These are phyloP conservation scores for Cyclospora cayetanensis DNA, from an alignment of 169 alveolate species.

Conservation along the genomic window DNA sequence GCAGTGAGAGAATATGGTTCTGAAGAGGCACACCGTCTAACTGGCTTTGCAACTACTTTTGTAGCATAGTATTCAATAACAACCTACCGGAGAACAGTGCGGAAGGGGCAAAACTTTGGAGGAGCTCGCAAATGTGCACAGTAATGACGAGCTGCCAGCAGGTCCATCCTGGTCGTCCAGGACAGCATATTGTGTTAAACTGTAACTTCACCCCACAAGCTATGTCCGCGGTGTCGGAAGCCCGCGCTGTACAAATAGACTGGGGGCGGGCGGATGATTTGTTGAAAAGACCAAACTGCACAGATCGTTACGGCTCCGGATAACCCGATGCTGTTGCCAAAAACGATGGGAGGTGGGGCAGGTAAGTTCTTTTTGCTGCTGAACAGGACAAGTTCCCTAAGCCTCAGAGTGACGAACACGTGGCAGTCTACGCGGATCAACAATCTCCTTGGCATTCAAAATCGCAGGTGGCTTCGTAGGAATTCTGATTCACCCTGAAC, in stretches of 20 bases:
- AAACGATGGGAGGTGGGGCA: no score
- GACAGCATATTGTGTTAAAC: neutral
- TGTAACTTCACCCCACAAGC: no score
- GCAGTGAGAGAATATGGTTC: neutral
- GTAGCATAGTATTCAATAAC: neutral
- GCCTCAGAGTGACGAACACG: neutral
- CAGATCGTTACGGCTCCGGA: no score
- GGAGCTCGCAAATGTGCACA: neutral
- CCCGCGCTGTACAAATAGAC: neutral
- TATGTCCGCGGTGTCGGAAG: neutral
- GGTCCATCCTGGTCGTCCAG: neutral
- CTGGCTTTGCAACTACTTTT: neutral
- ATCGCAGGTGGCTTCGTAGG: neutral
- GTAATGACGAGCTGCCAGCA: neutral
- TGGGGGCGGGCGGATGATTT: neutral
- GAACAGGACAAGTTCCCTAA: neutral
- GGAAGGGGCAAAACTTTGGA: neutral
- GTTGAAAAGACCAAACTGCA: neutral
- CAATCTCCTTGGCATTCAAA: neutral
- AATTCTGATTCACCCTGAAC: neutral
- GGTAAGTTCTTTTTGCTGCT: no score
- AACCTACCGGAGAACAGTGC: neutral
- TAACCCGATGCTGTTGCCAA: no score
- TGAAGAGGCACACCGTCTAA: neutral
- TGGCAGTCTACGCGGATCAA: neutral